A percentile compares a stretch with the other conserved stretches of the same genome.
Evolutionary conservation across 1,284 basidiomycete species (phyloP).

Genomic region (Boletus nobilissimus): DNA sequence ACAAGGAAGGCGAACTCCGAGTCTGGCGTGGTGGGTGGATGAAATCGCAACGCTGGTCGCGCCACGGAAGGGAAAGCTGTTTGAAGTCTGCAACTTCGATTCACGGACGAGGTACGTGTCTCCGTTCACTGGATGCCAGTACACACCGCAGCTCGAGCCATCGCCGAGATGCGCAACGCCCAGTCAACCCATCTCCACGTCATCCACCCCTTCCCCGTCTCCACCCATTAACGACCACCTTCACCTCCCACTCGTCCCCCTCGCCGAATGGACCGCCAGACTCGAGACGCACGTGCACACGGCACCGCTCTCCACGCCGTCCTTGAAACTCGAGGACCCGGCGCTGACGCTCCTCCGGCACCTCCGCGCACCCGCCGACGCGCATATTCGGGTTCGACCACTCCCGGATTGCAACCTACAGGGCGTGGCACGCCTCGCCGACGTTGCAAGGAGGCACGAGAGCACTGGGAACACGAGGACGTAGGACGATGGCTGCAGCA

Average conservation of each 20-base stretch:
- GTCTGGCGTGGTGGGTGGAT: too few species aligned
- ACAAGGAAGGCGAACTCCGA: too few species aligned
- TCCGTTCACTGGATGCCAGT: constrained; percentile 39
- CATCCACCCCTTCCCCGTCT: constrained; percentile 28
- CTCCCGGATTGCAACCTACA: background rate
- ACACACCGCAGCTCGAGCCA: constrained; percentile 25
- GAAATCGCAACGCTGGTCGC: too few species aligned
- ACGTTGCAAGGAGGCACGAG: background rate
- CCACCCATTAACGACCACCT: constrained; percentile 22
- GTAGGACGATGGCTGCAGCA: constrained; percentile 24
- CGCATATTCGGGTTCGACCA: constrained; percentile 23
- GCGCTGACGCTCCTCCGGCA: constrained; percentile 18
- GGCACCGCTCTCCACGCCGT: constrained; percentile 26
- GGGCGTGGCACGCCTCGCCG: constrained; percentile 1
- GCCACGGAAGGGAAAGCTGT: too few species aligned
- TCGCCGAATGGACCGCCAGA: too few species aligned
- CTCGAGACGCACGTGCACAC: too few species aligned
- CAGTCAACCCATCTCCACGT: constrained; percentile 16
- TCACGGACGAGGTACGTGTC: too few species aligned
- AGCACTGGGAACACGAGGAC: background rate
- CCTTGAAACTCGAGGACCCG: constrained; percentile 6
- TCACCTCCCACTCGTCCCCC: too few species aligned
- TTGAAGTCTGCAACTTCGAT: too few species aligned
- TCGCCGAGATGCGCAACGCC: constrained; percentile 30
- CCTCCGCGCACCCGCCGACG: background rate